Evolutionary conservation across 345 rosid species (phyloP), one percentile per base, ranked within the genome.

Genomic region (Xanthoceras sorbifolium): DNA sequence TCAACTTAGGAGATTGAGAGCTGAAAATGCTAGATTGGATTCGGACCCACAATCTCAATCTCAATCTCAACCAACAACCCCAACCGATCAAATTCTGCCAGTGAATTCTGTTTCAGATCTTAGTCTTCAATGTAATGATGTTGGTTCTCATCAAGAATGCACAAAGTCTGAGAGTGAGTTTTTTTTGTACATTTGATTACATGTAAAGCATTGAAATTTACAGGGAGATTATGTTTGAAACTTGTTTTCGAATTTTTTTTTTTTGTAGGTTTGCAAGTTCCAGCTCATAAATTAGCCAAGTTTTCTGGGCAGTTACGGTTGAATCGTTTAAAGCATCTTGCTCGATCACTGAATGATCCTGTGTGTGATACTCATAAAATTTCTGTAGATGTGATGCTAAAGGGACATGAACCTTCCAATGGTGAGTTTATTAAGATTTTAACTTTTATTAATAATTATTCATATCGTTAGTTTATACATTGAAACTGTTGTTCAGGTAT

Each of bases 281-380:
- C 88, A 55, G 80, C 85, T 72, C 82, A 87, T 74, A 88, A 75
- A 59, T 61, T 87, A 62, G 84, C 90, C 57, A 84, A 74, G 46
- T 74, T 90, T 34, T 88, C 90, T 1, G 89, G 84, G 34, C 82
- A 88, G 71, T 76, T 91, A 67, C 85, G 98, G 5, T 79, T 95
- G 44, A 95, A 73, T 81, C 97, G 86, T 25, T 34, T 95, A 73
- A 95, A 93, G 77, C 91, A 87, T 85, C 79, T 93, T 64, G 99
- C 99, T 1, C 86, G 99, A 67, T 86, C 89, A 61, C 50, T 89
- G 22, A 79, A 84, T 78, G 82, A 75, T 79, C 82, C 84, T 60
- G 69, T 79, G 29, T 55, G 75, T 25, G 79, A 80, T 25, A 76
- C 68, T 67, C 74, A 78, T 50, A 78, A 28, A 71, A 79, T 79